Evolutionary conservation across 768 basidiomycete species (phyloP).

Genomic region (Termitomyces sp.): DNA sequence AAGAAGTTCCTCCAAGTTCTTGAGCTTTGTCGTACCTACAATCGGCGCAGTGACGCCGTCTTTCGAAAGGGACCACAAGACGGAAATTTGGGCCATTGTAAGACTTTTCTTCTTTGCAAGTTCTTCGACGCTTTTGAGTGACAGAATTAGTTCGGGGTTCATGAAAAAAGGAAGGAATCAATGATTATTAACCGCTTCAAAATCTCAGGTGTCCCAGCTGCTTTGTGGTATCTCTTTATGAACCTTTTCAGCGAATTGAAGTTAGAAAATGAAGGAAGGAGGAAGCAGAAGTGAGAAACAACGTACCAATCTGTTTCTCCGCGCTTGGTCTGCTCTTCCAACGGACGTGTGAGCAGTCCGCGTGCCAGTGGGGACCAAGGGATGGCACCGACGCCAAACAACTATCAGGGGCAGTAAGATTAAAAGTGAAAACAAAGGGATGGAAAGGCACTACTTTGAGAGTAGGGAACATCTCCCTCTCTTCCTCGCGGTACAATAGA

Average conservation of each 20-base stretch:
- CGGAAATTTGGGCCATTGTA: background rate
- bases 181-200: background rate
- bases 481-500: background rate
- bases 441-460: background rate
- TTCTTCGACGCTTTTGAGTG: background rate
- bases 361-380: background rate
- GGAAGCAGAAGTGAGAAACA: background rate
- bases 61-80: background rate
- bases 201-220: background rate
- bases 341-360: background rate
- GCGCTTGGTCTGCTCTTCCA: background rate
- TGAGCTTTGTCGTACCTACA: background rate
- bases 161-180: background rate
- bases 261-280: background rate
- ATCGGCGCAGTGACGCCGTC: background rate
- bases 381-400: background rate
- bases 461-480: background rate
- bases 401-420: background rate
- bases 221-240: background rate
- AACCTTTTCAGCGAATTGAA: background rate
- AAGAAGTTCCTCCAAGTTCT: background rate
- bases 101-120: background rate
- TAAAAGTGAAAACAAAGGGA: background rate
- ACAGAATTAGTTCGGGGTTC: background rate
- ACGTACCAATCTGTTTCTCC: background rate